Evolutionary conservation across 495 filamentous ascomycete genomes (phyloP).

Genomic region (Aspergillus indologenus): DNA sequence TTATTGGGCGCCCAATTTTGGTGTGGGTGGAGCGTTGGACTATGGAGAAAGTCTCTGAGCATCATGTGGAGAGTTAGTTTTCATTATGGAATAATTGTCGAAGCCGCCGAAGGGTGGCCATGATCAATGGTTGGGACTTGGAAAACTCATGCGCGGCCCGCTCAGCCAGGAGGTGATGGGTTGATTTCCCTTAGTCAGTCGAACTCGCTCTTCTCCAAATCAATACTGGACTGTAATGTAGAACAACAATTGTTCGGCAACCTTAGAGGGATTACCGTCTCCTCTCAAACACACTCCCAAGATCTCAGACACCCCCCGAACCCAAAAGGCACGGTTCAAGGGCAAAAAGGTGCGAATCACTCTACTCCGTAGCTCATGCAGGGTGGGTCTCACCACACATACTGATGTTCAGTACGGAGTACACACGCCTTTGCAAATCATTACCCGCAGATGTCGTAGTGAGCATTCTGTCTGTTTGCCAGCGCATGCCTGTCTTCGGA

Average conservation of each 20-base stretch:
- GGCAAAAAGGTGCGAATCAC: slow-evolving; percentile 16
- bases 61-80: slow-evolving; percentile 5
- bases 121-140: slow-evolving; percentile 6
- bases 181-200: neutral
- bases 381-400: slow-evolving; percentile 18
- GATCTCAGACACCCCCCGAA: neutral
- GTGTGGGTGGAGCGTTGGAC: neutral
- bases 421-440: slow-evolving; percentile 24
- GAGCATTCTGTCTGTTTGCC: slow-evolving; percentile 15
- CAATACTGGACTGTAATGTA: neutral
- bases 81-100: slow-evolving; percentile 4
- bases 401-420: no score
- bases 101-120: slow-evolving; percentile 4
- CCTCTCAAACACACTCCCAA: slow-evolving; percentile 2
- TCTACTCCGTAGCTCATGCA: slow-evolving; percentile 14
- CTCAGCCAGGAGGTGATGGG: neutral
- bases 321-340: slow-evolving; percentile 23
- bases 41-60: slow-evolving; percentile 3
- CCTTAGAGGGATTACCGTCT: neutral
- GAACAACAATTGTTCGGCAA: no score
- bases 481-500: slow-evolving; percentile 24
- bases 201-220: neutral
- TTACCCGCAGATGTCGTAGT: slow-evolving; percentile 23
- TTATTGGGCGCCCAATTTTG: slow-evolving; percentile 2
- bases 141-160: neutral